Percentiles rank a stretch among this genome's conserved stretches.
Conservation (phyloP, 177 flowering plant genomes). For the Vitis hybrid region DNA sequence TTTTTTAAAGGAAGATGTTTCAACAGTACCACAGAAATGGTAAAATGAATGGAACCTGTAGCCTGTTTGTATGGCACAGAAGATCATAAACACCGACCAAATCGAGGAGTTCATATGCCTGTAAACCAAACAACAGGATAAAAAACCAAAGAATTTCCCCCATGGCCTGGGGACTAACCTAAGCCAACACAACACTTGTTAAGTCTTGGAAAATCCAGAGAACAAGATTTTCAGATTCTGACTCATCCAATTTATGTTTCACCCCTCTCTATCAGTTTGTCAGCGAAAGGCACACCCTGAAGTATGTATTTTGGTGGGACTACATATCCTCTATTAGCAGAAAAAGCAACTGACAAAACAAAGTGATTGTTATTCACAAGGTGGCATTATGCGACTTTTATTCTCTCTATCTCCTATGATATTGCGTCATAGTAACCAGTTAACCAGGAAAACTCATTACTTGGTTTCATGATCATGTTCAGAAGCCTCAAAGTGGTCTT, state of each 20-base stretch:
- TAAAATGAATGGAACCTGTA: too few relatives aligned
- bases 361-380: slow-evolving; percentile 23
- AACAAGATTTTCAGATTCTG: not conserved
- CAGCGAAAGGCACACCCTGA: not conserved
- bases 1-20: too few relatives aligned
- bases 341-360: slow-evolving; percentile 6
- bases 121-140: too few relatives aligned
- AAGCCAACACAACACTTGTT: not conserved
- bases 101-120: too few relatives aligned
- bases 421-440: not conserved
- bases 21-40: too few relatives aligned
- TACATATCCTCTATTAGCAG: slow-evolving; percentile 7
- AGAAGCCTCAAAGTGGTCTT: slow-evolving; percentile 16
- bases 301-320: slow-evolving; percentile 5
- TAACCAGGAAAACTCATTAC: slow-evolving; percentile 6
- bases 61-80: too few relatives aligned
- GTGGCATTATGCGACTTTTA: slow-evolving; percentile 4
- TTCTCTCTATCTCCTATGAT: slow-evolving; percentile 2
- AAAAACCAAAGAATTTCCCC: not conserved
- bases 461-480: slow-evolving; percentile 21
- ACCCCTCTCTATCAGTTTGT: not conserved
- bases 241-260: not conserved
- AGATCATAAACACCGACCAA: too few relatives aligned
- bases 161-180: too few relatives aligned
- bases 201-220: not conserved